A percentile compares a stretch with the other conserved stretches of the same genome.
Conservation (phyloP, 192 early-diverging fungal genomes). For the Coemansia sp. region DNA sequence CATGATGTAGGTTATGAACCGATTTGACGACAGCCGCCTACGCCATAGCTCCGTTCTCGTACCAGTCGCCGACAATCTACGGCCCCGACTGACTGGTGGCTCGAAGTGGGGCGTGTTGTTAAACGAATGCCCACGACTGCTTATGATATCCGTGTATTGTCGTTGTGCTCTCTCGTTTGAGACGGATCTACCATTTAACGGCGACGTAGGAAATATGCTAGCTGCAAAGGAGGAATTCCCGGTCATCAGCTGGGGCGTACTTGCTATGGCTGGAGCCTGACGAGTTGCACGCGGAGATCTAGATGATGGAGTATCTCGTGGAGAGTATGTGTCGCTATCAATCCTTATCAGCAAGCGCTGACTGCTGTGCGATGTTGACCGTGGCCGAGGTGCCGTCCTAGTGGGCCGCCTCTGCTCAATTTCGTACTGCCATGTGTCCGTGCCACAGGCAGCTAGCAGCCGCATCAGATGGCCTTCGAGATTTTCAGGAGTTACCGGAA, state of each 20-base stretch:
- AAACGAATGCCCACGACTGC: background rate
- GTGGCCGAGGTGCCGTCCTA: background rate
- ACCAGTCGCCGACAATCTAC: background rate
- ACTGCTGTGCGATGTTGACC: background rate
- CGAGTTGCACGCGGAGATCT: background rate
- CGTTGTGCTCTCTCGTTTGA: background rate
- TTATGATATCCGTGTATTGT: background rate
- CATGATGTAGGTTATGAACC: constrained; percentile 15
- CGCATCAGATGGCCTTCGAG: constrained; percentile 5
- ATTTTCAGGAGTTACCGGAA: constrained; percentile 15
- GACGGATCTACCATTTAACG: background rate
- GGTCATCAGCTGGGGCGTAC: background rate
- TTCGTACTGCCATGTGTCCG: background rate
- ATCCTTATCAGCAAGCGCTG: background rate
- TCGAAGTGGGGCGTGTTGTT: background rate
- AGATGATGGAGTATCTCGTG: background rate
- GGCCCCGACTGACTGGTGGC: background rate
- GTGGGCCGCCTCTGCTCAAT: background rate
- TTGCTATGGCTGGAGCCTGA: background rate
- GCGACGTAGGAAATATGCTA: background rate
- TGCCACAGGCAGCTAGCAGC: background rate
- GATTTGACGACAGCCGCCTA: constrained; percentile 11
- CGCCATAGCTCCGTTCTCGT: constrained; percentile 1
- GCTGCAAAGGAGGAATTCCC: background rate
- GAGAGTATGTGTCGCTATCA: background rate